These are phyloP conservation scores for Gnomoniopsis sp. DNA, from an alignment of 2,329 filamentous ascomycete species.

Conservation along the genomic window DNA sequence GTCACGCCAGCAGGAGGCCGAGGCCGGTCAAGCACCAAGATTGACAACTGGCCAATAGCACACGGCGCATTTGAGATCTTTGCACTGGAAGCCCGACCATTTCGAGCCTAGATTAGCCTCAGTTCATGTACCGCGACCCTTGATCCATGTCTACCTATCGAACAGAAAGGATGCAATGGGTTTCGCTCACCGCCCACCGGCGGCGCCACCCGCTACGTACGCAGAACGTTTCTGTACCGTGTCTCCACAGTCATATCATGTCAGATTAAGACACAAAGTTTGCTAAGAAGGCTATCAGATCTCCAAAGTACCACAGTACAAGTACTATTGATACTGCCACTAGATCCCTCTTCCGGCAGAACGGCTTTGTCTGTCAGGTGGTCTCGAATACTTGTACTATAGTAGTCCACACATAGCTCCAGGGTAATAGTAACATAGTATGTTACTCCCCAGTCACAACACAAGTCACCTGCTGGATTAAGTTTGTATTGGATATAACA, in stretches of 20 bases:
- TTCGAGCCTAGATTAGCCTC: not conserved
- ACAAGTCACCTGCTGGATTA: no score
- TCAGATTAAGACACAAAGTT: not conserved
- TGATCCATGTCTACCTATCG: not conserved
- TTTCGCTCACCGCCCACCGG: not conserved
- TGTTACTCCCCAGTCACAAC: no score
- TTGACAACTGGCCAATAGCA: not conserved
- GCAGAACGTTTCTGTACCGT: not conserved
- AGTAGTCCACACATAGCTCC: no score
- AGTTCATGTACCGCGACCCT: not conserved
- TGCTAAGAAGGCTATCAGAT: constrained; percentile 1
- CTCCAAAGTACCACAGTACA: not conserved
- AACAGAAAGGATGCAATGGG: not conserved
- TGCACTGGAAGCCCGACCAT: not conserved
- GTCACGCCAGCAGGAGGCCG: not conserved
- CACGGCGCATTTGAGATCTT: not conserved
- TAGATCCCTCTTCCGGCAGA: no score
- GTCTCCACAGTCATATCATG: not conserved
- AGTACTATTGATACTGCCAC: no score
- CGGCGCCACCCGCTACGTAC: not conserved
- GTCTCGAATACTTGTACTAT: no score
- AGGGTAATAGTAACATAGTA: no score
- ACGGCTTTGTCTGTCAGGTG: no score
- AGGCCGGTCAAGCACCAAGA: not conserved
- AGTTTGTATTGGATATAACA: no score